These are phyloP conservation scores for Pseudocercospora fuligena DNA, from an alignment of 2,329 filamentous ascomycete genomes.

Conservation along the genomic window DNA sequence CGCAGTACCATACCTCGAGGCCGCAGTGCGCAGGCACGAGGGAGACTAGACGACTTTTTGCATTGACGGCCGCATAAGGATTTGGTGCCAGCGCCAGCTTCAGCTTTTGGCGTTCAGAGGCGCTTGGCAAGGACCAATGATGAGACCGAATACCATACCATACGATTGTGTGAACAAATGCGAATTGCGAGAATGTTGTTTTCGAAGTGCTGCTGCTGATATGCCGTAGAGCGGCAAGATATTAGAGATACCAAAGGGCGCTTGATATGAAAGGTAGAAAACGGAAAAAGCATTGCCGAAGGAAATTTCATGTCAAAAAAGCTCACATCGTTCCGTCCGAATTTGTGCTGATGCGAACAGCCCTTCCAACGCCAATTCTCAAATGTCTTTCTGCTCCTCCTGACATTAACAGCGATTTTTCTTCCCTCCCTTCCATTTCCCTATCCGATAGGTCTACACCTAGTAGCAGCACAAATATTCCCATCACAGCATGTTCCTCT, in stretches of 20 bases:
- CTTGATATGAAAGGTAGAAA: neutral
- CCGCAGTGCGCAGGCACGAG: constrained; percentile 6
- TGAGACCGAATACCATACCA: neutral
- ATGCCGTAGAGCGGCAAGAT: neutral
- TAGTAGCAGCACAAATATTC: neutral
- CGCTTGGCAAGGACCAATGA: constrained; percentile 3
- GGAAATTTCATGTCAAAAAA: no score
- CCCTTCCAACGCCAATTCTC: no score
- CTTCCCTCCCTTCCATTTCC: neutral
- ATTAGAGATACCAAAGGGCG: constrained; percentile 4
- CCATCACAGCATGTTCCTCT: neutral
- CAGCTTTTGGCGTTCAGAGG: neutral
- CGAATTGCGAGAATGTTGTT: neutral
- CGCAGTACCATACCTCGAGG: neutral
- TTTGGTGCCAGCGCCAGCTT: neutral
- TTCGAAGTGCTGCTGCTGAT: neutral
- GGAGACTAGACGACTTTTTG: neutral
- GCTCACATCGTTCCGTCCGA: no score
- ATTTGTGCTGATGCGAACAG: no score
- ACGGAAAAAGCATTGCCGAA: constrained; percentile 1
- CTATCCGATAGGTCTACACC: neutral
- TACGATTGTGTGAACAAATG: neutral
- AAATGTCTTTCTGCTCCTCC: no score
- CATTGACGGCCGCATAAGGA: constrained; percentile 7
- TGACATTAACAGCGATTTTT: neutral